Percentiles rank a stretch among this genome's conserved stretches.
These are phyloP conservation scores for Arthrobotrys pseudoclavata DNA, from an alignment of 2,329 filamentous ascomycete genomes.

Conservation along the genomic window DNA sequence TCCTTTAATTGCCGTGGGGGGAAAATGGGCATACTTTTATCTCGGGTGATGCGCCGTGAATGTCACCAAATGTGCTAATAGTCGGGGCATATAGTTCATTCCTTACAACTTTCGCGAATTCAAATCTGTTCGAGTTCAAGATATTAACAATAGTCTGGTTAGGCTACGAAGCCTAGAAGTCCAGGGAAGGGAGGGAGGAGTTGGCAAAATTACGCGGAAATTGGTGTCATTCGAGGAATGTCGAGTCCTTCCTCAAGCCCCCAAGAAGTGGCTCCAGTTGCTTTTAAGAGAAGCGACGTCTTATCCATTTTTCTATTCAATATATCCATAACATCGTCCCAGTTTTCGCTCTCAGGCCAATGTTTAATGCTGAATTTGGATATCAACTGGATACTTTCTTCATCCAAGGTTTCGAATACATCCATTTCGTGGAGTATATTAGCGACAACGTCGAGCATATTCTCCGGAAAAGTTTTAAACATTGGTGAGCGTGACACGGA, in stretches of 20 bases:
- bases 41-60: constrained; percentile 1
- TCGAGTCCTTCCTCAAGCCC: not conserved
- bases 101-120: constrained; percentile 11
- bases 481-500: constrained; percentile 27
- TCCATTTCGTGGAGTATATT: not conserved
- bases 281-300: constrained; percentile 13
- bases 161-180: not conserved
- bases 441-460: not conserved
- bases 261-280: not conserved
- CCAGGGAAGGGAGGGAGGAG: not conserved
- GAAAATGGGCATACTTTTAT: constrained; percentile 24
- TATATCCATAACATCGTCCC: constrained; percentile 38
- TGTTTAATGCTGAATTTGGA: not conserved
- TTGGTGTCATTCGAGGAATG: not conserved
- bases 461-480: constrained; percentile 20
- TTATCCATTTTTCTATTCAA: constrained; percentile 26
- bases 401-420: not conserved
- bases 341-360: constrained; percentile 42
- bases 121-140: not conserved
- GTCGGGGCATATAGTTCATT: not conserved
- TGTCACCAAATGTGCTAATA: not conserved
- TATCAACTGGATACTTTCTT: not conserved
- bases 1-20: not conserved
- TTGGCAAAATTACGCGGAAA: constrained; percentile 4
- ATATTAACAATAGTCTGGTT: not conserved